Evolutionary conservation across 371 early-diverging fungal genomes (phyloP).

Genomic region (Encephalitozoon intestinalis): DNA sequence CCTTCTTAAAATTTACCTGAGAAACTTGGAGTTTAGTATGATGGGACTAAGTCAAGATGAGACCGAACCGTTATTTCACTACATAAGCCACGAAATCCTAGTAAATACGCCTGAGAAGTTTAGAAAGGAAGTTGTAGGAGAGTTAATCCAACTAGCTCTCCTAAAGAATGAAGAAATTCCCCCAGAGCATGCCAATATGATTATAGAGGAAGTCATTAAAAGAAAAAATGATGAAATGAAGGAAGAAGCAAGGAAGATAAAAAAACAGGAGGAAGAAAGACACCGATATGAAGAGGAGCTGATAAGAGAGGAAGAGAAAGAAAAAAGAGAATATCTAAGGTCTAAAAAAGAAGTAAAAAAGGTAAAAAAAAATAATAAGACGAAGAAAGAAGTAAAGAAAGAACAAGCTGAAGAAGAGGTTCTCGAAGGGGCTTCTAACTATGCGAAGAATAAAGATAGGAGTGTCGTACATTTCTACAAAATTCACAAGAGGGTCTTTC

Average conservation of each 20-base stretch:
- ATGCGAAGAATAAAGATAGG: neutral
- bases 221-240: neutral
- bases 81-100: neutral
- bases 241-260: neutral
- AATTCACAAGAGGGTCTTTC: neutral
- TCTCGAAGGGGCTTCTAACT: neutral
- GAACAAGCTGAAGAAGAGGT: neutral
- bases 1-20: neutral
- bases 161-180: neutral
- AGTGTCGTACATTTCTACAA: neutral
- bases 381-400: neutral
- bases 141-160: neutral
- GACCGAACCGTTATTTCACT: neutral
- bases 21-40: neutral
- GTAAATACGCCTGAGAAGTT: neutral
- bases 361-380: neutral
- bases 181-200: neutral
- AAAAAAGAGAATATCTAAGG: neutral
- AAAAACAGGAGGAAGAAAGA: neutral
- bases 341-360: neutral
- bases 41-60: neutral
- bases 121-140: neutral
- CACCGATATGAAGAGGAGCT: neutral
- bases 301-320: neutral
- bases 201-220: neutral